Evolutionary conservation across 2,329 filamentous ascomycete species (phyloP), one percentile per base, ranked within the genome.

Genomic region (Aspergillus fumigatiaffinis): DNA sequence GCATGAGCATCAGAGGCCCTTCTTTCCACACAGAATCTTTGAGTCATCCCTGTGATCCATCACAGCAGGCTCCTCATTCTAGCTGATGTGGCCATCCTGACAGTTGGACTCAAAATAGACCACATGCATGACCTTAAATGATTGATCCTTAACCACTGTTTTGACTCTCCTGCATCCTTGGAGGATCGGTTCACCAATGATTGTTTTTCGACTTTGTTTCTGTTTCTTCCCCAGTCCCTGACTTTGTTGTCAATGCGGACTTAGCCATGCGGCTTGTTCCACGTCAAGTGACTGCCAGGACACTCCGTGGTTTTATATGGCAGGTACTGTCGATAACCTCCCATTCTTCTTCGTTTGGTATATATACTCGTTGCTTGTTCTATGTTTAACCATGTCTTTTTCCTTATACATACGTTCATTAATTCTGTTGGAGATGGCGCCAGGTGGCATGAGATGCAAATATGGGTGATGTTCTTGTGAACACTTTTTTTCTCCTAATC

Each of bases 21-120:
- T 61, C 70, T 14, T 73, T 73, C 57, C 71, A 68, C 38, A 68
- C 66, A 12, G 71, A 68, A 26, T 73, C 66, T 1, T 52, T 73
- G 29, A 68, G 66, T 17, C 71, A 71, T 54, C 67, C 67, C 4
- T 63, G 69, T 20, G 65, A 62, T 20, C 21, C 49, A 53, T 50
- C 46, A 28, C 41, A 47, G 26, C 49, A 25, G 65, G 50, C 55
- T 66, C 53, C 52, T 65, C 51, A 56, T 63, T 49, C 63, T 56
- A 44, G 6, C 28, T 49, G 41, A 35, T 44, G 53, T 20, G 38
- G 52, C 42, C 51, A 47, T 44, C 38, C 26, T 35, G 44, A 49
- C 47, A 49, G 54, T 51, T 35, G 26, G 51, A 3, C 25, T 25
- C n/a, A n/a, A n/a, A n/a, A n/a, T n/a, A n/a, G n/a, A n/a, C n/a